phyloP scores from a whole-genome alignment of 2,329 filamentous ascomycete species.

The Neofusicoccum umdonicola region DNA sequence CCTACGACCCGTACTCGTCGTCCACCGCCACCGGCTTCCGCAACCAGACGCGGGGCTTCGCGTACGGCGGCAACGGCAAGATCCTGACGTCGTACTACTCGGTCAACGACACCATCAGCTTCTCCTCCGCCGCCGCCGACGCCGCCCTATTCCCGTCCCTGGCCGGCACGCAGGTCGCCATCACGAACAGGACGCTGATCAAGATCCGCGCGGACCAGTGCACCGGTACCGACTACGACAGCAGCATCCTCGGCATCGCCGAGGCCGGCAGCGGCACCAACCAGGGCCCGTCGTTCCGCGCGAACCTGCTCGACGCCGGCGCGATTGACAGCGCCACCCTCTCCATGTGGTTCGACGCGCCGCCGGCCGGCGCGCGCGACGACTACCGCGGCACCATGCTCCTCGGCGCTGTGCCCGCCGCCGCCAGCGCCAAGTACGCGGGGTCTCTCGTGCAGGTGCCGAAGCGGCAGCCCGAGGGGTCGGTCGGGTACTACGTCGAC shows the following conservation, averaged over 20 bases:
- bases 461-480: conserved; percentile 16
- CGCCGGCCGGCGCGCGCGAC: conserved; percentile 20
- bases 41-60: not conserved
- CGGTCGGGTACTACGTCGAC: not conserved
- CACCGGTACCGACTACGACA: conserved; percentile 24
- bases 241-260: conserved; percentile 29
- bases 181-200: conserved; percentile 7
- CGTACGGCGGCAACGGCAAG: conserved; percentile 19
- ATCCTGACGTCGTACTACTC: not conserved
- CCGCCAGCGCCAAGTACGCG: conserved; percentile 28
- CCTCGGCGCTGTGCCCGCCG: conserved; percentile 32
- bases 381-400: conserved; percentile 30
- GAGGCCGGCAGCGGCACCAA: conserved; percentile 24
- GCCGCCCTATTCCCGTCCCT: conserved; percentile 16
- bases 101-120: not conserved
- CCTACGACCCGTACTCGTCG: conserved; percentile 9
- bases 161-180: conserved; percentile 26
- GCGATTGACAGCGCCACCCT: conserved; percentile 26
- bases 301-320: conserved; percentile 28
- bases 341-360: conserved; percentile 37
- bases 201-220: conserved; percentile 21
- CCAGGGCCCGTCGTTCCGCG: conserved; percentile 29
- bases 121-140: not conserved
- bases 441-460: conserved; percentile 32
- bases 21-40: not conserved